A percentile compares a stretch with the other conserved stretches of the same genome.
Conservation (phyloP, 78 protist species). For the Pigoraptor vietnamica region DNA sequence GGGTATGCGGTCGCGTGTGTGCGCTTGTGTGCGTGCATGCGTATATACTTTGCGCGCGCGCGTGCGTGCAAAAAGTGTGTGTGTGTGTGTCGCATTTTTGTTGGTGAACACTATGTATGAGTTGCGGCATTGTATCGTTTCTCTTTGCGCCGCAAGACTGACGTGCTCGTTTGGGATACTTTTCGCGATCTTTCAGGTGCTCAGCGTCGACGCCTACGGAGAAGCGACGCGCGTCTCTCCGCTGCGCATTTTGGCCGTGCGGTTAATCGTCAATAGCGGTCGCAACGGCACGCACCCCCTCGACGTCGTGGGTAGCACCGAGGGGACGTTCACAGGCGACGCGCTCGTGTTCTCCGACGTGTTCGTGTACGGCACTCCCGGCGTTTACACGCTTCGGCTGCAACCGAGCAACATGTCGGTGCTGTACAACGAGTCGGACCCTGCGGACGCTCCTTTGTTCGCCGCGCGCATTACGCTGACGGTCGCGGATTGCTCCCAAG, state of each 20-base stretch:
- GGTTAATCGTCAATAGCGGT: not conserved
- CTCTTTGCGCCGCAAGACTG: too few relatives aligned
- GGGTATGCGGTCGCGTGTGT: too few relatives aligned
- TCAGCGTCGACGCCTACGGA: too few relatives aligned
- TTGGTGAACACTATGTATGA: too few relatives aligned
- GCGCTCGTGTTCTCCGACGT: not conserved
- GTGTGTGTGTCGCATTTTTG: too few relatives aligned
- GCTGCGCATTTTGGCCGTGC: not conserved
- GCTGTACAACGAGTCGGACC: not conserved
- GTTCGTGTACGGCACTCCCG: not conserved
- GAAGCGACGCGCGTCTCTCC: too few relatives aligned
- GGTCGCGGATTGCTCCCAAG: not conserved
- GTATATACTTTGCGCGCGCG: too few relatives aligned
- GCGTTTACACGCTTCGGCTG: not conserved
- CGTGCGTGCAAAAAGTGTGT: too few relatives aligned
- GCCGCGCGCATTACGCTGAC: not conserved
- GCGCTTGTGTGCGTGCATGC: too few relatives aligned
- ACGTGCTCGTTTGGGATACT: too few relatives aligned
- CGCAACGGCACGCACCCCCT: not conserved
- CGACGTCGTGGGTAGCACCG: not conserved
- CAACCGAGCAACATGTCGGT: not conserved
- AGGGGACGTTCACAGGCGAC: not conserved
- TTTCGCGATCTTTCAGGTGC: too few relatives aligned
- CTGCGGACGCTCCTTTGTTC: not conserved
- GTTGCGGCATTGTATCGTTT: too few relatives aligned